phyloP scores from a whole-genome alignment of 257 asterid genomes.

The Nicotiana undulata region DNA sequence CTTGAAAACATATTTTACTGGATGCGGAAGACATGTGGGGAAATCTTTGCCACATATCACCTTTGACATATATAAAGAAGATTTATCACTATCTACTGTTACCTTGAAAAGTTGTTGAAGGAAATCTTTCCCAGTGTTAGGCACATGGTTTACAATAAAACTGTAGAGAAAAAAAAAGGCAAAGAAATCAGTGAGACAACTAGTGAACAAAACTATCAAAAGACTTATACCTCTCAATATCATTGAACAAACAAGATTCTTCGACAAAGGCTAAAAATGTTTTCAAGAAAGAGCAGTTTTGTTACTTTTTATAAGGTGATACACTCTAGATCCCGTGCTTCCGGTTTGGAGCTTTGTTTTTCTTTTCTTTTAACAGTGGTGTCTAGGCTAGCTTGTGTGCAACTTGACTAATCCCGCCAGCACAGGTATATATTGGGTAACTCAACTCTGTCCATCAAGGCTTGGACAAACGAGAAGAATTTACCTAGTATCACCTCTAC shows the following conservation, averaged over 20 bases:
- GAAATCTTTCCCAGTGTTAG: slow-evolving; percentile 41
- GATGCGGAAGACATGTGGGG: neutral
- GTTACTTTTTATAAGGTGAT: neutral
- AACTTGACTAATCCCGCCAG: neutral
- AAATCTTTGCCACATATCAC: neutral
- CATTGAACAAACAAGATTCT: neutral
- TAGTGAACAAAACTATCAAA: neutral
- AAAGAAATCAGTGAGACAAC: neutral
- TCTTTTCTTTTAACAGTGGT: neutral
- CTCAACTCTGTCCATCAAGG: neutral
- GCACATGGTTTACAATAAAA: slow-evolving; percentile 43
- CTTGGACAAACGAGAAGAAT: neutral
- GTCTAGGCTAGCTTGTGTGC: neutral
- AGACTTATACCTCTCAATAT: neutral
- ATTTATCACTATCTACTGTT: neutral
- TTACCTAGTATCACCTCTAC: neutral
- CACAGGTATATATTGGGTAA: neutral
- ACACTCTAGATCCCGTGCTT: neutral
- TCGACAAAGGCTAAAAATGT: neutral
- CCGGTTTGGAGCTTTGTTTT: neutral
- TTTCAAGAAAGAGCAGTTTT: neutral
- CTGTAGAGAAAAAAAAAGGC: slow-evolving; percentile 22
- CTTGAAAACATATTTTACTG: neutral
- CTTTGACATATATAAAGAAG: neutral
- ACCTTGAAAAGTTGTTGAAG: slow-evolving; percentile 62